These are phyloP conservation scores for Tinospora cordifolia DNA, from an alignment of 164 flowering plant genomes.

Conservation along the genomic window DNA sequence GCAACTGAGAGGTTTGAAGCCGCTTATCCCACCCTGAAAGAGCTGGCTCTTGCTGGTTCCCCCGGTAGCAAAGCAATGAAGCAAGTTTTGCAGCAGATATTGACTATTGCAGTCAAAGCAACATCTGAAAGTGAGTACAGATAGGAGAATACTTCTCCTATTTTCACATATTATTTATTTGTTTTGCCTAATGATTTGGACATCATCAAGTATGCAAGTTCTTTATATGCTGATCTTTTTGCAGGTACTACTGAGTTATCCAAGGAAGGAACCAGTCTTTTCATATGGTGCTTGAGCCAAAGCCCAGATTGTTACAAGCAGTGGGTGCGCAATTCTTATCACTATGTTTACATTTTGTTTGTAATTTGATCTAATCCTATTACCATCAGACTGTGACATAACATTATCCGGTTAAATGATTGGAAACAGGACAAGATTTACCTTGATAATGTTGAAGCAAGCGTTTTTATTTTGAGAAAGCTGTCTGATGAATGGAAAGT, in stretches of 20 bases:
- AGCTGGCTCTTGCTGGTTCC: conserved; percentile 76
- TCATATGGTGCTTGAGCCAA: conserved; percentile 65
- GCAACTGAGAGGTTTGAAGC: conserved; percentile 95
- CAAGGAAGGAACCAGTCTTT: conserved; percentile 53
- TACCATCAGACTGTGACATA: neutral
- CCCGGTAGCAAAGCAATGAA: conserved; percentile 86
- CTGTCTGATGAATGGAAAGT: conserved; percentile 58
- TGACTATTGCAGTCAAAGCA: conserved; percentile 41
- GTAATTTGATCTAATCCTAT: neutral
- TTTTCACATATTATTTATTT: neutral
- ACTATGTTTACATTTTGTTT: neutral
- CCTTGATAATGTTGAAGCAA: conserved; percentile 60
- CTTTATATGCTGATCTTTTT: conserved; percentile 13
- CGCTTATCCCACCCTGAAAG: conserved; percentile 67
- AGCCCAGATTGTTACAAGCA: conserved; percentile 67
- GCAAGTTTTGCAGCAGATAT: conserved; percentile 65
- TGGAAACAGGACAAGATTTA: conserved; percentile 58
- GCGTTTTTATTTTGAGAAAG: conserved; percentile 53
- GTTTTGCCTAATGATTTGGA: neutral
- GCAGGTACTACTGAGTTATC: conserved; percentile 58
- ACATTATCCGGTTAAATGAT: neutral
- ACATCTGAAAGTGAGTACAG: conserved; percentile 50
- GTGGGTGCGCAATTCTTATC: conserved; percentile 52
- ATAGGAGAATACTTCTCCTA: neutral
- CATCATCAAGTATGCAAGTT: neutral